Base-by-base conservation (phyloP, 805 yeast genomes). In the Schizosaccharomyces lindneri region DNA sequence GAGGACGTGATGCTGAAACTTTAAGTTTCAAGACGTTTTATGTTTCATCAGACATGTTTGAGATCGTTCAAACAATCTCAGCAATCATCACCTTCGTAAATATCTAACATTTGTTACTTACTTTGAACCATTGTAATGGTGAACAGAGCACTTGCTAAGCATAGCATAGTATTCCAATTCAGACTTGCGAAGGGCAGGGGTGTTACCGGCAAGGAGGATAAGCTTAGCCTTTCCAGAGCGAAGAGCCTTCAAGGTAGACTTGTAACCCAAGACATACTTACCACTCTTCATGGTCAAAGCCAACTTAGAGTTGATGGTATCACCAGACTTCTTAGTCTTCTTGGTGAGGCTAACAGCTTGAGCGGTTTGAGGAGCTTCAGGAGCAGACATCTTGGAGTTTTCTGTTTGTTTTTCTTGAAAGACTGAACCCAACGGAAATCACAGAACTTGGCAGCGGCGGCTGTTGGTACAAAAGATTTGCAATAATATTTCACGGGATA, bases 111-210 rank as follows among this genome's bases (percentile, higher is more conserved):
- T 46, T n/a, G 11, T 15, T 15, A 46, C 51, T 46, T 46, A 46
- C 51, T 65, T 65, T 60, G 64, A 64, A 48, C 67, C 67, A 59
- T 59, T 62, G 95, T 89, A 93, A 89, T 89, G 94, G 93, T 90
- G 89, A 67, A 78, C 80, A 74, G 81, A 82, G 76, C 96, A 86
- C 87, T 89, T 89, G 76, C 97, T 85, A 78, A 93, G 85, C 98
- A 93, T 90, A 74, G 97, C 97, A 88, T 93, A 93, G 85, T 93
- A 93, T 83, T 93, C 98, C 78, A 93, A 83, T 84, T 93, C 99
- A 71, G 97, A 87, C 82, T 93, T 90, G 85, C 97, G 90, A 78
- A 93, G 85, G 73, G 90, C 95, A 80, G 98, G 98, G 73, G 98
- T 90, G 90, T 93, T 93, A 76, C 94, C 93, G 73, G 99, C 95